Evolutionary conservation across 306 rosid genomes (phyloP), one percentile per base, ranked within the genome.

Genomic region (Delonix regia): DNA sequence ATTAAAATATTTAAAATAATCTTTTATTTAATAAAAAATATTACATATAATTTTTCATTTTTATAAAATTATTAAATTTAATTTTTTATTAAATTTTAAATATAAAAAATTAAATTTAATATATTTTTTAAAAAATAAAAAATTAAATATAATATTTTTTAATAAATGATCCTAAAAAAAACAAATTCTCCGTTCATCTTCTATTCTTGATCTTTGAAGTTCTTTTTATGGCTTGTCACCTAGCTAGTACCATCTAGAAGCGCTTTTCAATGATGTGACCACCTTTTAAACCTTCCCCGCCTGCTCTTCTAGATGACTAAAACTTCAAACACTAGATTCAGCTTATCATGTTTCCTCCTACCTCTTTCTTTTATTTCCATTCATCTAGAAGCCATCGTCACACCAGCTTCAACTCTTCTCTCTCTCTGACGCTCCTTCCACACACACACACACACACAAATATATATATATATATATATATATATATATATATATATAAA

Each of bases 251-350:
- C 68, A 33, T 16, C 68, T 33, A 30, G 68, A 61, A 61, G 68
- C 44, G 16, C 3, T 18, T 33, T 8, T 7, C 24, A 0, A 24
- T 28, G 12, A 24, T 56, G 33, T 16, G 34, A 13, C 74, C 42
- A 24, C 38, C 49, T 34, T 53, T 62, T 42, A 12, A 22, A 68
- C 59, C 69, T 21, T 49, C 25, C 34, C 33, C 2, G 82, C 88
- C 87, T 82, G 90, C 86, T 74, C 85, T 89, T 93, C 98, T 89
- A 85, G 94, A 93, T 64, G 82, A 2, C 19, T 27, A 33, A 53
- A 45, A 21, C 9, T 63, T 55, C 41, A 61, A 9, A 7, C 34
- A 22, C 77, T 48, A 44, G 16, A 19, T 21, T 8, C 22, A 18
- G 14, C 34, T 41, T 47, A 28, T 30, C 63, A 28, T 72, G 38